Evolutionary conservation across 108 stramenopile genomes (phyloP).

Genomic region (Nitzschia sp.): DNA sequence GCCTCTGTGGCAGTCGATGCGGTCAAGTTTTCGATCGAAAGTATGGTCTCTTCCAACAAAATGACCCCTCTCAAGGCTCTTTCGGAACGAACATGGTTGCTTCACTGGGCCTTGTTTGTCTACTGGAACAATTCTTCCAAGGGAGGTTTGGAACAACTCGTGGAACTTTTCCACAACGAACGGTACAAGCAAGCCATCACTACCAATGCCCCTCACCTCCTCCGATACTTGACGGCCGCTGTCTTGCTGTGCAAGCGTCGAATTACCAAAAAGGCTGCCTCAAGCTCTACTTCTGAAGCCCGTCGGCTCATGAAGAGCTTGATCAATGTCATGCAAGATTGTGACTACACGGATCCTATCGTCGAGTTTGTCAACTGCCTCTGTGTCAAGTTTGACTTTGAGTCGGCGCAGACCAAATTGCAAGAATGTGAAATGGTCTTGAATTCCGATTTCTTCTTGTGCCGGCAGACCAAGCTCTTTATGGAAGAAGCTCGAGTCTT

Average conservation of each 20-base stretch:
- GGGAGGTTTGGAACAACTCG: constrained; percentile 84
- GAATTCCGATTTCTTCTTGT: constrained; percentile 95
- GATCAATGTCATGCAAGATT: constrained; percentile 90
- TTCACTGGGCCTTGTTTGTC: constrained; percentile 98
- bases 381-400: constrained; percentile 98
- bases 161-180: constrained; percentile 86
- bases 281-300: constrained; percentile 58
- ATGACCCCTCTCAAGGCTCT: constrained; percentile 87
- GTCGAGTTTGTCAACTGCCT: constrained; percentile 96
- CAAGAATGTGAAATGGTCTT: constrained; percentile 87
- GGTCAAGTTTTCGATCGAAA: constrained; percentile 83
- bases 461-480: constrained; percentile 90
- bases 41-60: constrained; percentile 51
- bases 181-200: constrained; percentile 97
- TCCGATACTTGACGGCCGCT: constrained; percentile 96
- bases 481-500: constrained; percentile 98
- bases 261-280: constrained; percentile 70
- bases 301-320: constrained; percentile 82
- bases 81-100: constrained; percentile 96
- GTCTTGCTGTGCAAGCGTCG: constrained; percentile 94
- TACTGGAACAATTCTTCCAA: constrained; percentile 93
- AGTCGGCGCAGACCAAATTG: constrained; percentile 91
- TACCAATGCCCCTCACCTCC: constrained; percentile 97
- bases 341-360: constrained; percentile 96
- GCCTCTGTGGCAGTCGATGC: constrained; percentile 82